Evolutionary conservation across 495 filamentous ascomycete genomes (phyloP).

Genomic region (Geopyxis carbonaria): DNA sequence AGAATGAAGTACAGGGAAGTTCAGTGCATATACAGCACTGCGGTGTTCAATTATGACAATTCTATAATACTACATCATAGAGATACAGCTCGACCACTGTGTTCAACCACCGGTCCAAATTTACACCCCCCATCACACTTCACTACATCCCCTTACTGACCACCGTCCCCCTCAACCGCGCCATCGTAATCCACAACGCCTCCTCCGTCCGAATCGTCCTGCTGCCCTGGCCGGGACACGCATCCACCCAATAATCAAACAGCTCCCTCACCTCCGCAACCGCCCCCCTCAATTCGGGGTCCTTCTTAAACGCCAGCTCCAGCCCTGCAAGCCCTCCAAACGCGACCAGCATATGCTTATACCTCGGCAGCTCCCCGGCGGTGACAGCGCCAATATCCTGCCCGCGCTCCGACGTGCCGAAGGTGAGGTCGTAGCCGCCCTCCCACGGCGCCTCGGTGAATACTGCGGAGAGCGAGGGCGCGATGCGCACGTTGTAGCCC

Average conservation of each 20-base stretch:
- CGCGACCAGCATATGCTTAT: conserved; percentile 50
- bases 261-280: conserved; percentile 42
- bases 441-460: conserved; percentile 48
- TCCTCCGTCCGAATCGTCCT: conserved; percentile 65
- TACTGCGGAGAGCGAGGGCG: conserved; percentile 41
- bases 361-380: conserved; percentile 30
- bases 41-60: too few species aligned
- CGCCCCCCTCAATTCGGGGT: conserved; percentile 39
- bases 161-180: conserved; percentile 36
- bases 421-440: conserved; percentile 47
- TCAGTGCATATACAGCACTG: too few species aligned
- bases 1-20: too few species aligned
- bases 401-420: conserved; percentile 63
- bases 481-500: conserved; percentile 50
- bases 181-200: conserved; percentile 53
- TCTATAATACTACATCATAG: too few species aligned
- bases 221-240: conserved; percentile 56
- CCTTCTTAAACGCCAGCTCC: conserved; percentile 50
- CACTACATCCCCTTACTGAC: conserved; percentile 1
- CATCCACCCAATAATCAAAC: conserved; percentile 65
- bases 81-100: too few species aligned
- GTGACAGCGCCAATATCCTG: too few species aligned
- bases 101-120: too few species aligned
- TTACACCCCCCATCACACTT: too few species aligned
- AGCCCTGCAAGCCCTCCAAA: conserved; percentile 59